phyloP scores from a whole-genome alignment of 169 alveolate species.

The Eimeria necatrix region DNA sequence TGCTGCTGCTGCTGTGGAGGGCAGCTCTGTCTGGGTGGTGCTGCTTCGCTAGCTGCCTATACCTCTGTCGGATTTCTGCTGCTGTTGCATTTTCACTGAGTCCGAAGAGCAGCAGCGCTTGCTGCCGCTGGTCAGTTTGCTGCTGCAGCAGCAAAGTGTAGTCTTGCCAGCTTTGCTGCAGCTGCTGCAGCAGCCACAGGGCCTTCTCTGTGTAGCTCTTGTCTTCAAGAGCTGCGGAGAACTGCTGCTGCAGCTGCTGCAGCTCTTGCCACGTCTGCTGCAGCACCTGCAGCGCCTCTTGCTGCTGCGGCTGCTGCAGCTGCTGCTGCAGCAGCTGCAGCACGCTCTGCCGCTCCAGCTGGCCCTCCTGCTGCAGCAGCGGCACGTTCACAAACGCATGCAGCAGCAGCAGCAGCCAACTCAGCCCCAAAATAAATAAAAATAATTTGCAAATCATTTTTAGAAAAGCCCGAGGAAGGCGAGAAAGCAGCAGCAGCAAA shows the following conservation, averaged over 20 bases:
- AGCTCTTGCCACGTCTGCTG: neutral
- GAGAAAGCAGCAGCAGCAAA: neutral
- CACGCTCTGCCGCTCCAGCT: neutral
- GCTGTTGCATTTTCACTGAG: conserved; percentile 16
- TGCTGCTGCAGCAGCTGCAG: conserved; percentile 62
- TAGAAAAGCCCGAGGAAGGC: neutral
- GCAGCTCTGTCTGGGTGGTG: conserved; percentile 57
- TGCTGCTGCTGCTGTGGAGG: neutral
- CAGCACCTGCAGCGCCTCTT: conserved; percentile 17
- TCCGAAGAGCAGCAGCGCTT: neutral
- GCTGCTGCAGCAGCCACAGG: conserved; percentile 40
- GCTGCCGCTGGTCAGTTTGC: conserved; percentile 7
- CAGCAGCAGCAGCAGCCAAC: conserved; percentile 54
- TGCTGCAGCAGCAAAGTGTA: neutral
- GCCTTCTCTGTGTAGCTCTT: neutral
- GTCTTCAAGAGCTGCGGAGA: neutral
- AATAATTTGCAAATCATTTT: neutral
- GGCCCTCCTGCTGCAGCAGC: conserved; percentile 24
- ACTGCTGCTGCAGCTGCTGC: neutral
- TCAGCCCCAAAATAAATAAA: conserved; percentile 11
- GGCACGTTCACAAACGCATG: conserved; percentile 15
- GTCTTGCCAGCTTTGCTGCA: conserved; percentile 52
- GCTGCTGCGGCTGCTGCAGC: conserved; percentile 12
- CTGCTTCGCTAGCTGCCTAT: conserved; percentile 53
- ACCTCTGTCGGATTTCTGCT: conserved; percentile 8